Base-by-base conservation (phyloP, 108 stramenopile genomes). In the Parietichytrium sp. region DNA sequence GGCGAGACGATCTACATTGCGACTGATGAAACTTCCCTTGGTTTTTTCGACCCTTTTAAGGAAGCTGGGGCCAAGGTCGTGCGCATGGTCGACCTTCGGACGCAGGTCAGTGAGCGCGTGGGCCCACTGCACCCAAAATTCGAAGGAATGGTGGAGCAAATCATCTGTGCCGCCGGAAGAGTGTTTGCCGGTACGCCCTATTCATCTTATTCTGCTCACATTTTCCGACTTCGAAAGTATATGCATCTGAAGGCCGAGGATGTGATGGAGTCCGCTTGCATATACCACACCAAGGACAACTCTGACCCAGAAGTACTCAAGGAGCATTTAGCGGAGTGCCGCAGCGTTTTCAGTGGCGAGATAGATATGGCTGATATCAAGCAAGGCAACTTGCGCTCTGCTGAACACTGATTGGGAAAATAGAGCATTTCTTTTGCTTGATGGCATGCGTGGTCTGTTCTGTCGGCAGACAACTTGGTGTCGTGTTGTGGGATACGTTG, bases 111-210 rank as follows among this genome's bases (percentile, higher is more conserved):
- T 29, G 48, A n/a, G 7, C 18, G 18, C 4, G 4, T 84, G 36
- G 16, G n/a, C 81, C 42, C 85, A 77, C n/a, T 87, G 18, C 83
- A 85, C 83, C 86, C 87, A 31, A 93, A 90, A 36, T 91, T 86
- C 47, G 90, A 86, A 45, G 94, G 94, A 4, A 95, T 96, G 93
- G 89, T 96, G 38, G 95, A 96, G 81, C 93, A 94, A 79, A 55
- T 96, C n/a, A 87, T 94, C 20, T 90, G 91, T 7, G 87, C 91
- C 27, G 80, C 92, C 48, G 91, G 89, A 3, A 52, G 84, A n/a
- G 47, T 79, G 0, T 94, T 94, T 84, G 90, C 90, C 54, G 95
- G 95, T 0, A 93, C 93, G 48, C 92, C 88, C 85, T 92, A 93
- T 79, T 89, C 87, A 20, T 92, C 93, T 3, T 91, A 91, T 29